Evolutionary conservation across 2,329 filamentous ascomycete genomes (phyloP), one percentile per base, ranked within the genome.

Genomic region (Albophoma yamanashiensis): DNA sequence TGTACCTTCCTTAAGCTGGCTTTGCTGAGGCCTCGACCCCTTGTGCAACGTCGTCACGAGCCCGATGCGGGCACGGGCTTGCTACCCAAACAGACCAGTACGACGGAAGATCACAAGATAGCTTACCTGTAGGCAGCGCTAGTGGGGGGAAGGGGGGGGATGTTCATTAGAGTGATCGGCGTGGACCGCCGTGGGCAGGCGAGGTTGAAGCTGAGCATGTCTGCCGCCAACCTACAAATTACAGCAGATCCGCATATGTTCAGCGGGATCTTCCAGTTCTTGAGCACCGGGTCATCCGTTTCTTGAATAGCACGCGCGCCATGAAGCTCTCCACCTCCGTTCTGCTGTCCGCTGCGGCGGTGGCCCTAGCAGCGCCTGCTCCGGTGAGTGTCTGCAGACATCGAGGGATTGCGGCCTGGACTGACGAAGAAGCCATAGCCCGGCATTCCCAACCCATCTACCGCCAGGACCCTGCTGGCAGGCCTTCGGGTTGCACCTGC

Each of bases 371-470:
- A 22, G 67, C 66, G 27, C 68, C 71, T 39, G 62, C 64, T 11
- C 69, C 70, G 15, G 70, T 73, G 65, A 64, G 57, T 56, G 6
- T 9, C 27, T 9, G 8, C 2, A 5, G 11, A 6, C 50, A 3
- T 5, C 2, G 25, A 4, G n/a, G 31, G 20, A n/a, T 6, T 11
- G 31, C 5, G 20, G 2, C 17, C 3, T 12, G 20, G 50, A 53
- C 50, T 53, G 50, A 53, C 31, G 27, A 17, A 11, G 9, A 17
- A 14, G 2, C 6, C 12, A 27, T 56, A 82, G 71, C 83, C 87
- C 9, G 83, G 84, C 47, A 84, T 92, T 61, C 89, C 89, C 22
- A 78, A 79, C 6, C 75, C 78, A 0, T 70, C 82, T 1, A 75
- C 75, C 0, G 88, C 89, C 25, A 77, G 80, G 62, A 78, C 76